Evolutionary conservation across 306 rosid species (phyloP).

Genomic region (Vigna unguiculata): DNA sequence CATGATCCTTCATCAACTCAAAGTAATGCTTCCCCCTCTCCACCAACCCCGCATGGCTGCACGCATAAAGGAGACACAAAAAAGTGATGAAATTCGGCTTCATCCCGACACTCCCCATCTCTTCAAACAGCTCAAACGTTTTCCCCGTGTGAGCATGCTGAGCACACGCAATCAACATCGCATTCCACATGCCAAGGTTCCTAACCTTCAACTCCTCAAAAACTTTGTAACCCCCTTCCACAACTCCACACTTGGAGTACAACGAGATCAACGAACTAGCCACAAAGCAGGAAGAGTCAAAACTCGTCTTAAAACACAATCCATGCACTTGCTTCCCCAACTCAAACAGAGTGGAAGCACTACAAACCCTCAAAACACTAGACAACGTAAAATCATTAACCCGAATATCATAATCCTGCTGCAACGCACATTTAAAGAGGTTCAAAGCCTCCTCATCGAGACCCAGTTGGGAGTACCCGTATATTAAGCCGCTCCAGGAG

Average conservation of each 20-base stretch:
- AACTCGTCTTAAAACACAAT: conserved; percentile 74
- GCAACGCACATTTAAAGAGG: conserved; percentile 66
- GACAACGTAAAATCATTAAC: conserved; percentile 84
- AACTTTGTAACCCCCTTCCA: conserved; percentile 73
- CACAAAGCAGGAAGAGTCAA: conserved; percentile 73
- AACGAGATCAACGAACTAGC: conserved; percentile 80
- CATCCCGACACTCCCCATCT: conserved; percentile 65
- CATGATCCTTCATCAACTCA: conserved; percentile 65
- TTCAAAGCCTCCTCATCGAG: conserved; percentile 70
- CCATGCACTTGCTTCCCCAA: conserved; percentile 83
- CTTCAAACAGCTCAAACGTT: conserved; percentile 63
- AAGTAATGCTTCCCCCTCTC: conserved; percentile 70
- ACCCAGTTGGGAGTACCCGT: conserved; percentile 70
- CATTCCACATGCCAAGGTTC: conserved; percentile 96
- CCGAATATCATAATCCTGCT: neutral
- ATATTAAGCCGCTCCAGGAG: conserved; percentile 90
- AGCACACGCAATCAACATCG: conserved; percentile 81
- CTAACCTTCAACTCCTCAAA: conserved; percentile 61
- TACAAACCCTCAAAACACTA: conserved; percentile 78
- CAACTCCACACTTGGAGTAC: conserved; percentile 80
- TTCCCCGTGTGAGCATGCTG: conserved; percentile 76
- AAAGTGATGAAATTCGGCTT: conserved; percentile 88
- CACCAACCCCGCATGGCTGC: conserved; percentile 89
- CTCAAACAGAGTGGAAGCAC: conserved; percentile 66
- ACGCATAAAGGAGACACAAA: conserved; percentile 79